Conservation (phyloP, 1,284 basidiomycete genomes). For the Chondrostereum purpureum region DNA sequence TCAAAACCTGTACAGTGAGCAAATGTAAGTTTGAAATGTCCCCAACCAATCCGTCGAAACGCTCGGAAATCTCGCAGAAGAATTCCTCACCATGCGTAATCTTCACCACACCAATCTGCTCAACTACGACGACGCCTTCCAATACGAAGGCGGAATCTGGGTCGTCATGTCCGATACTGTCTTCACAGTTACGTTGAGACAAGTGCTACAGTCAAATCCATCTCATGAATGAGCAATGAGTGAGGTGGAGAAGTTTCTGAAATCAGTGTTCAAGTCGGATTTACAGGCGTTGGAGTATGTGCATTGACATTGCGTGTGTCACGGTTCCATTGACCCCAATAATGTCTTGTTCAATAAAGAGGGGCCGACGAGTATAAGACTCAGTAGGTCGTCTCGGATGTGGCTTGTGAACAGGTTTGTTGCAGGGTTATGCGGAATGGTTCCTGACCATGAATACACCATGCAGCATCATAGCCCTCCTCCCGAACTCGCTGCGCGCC, state of each 20-base stretch:
- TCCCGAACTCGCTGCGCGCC: slow-evolving; percentile 76
- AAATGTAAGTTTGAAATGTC: too few relatives aligned
- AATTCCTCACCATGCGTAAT: slow-evolving; percentile 80
- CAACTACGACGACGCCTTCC: slow-evolving; percentile 72
- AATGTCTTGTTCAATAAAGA: slow-evolving; percentile 67
- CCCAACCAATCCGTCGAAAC: slow-evolving; percentile 72
- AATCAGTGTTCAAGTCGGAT: slow-evolving; percentile 10
- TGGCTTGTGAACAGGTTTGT: slow-evolving; percentile 28
- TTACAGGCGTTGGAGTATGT: slow-evolving; percentile 57
- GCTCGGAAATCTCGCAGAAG: slow-evolving; percentile 62
- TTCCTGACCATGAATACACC: slow-evolving; percentile 60
- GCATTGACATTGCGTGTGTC: slow-evolving; percentile 70
- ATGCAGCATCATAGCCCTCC: slow-evolving; percentile 77
- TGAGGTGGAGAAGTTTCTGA: slow-evolving; percentile 55
- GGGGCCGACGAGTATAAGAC: background rate
- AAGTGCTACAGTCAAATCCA: slow-evolving; percentile 46
- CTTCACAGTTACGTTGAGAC: slow-evolving; percentile 77
- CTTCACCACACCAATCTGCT: slow-evolving; percentile 80
- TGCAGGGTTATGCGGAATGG: slow-evolving; percentile 11
- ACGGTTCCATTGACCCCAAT: slow-evolving; percentile 77
- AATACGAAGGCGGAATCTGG: slow-evolving; percentile 65
- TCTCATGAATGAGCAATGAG: slow-evolving; percentile 1
- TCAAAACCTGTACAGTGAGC: too few relatives aligned
- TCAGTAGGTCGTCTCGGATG: slow-evolving; percentile 67
- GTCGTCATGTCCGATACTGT: slow-evolving; percentile 79